phyloP scores from a whole-genome alignment of 352 stramenopile species.

The Globisporangium canariense region DNA sequence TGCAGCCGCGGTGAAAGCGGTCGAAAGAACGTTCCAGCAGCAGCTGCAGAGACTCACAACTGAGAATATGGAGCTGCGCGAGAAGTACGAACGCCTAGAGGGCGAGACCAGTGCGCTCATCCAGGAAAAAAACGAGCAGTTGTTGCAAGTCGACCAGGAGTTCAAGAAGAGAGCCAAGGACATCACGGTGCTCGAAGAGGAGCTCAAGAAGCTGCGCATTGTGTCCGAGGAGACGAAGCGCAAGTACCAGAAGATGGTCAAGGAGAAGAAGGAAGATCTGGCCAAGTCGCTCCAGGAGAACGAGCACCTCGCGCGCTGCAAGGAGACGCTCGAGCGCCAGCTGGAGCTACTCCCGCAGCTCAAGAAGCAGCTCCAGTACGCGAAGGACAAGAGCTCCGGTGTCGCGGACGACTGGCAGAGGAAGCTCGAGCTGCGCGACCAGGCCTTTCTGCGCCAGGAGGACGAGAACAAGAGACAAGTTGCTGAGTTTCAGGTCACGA shows the following conservation, averaged over 20 bases:
- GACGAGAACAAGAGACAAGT: constrained; percentile 40
- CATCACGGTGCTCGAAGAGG: constrained; percentile 21
- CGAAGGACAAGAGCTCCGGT: constrained; percentile 38
- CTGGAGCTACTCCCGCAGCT: constrained; percentile 47
- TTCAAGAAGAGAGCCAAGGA: constrained; percentile 24
- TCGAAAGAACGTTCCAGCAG: constrained; percentile 35
- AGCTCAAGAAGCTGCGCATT: constrained; percentile 31
- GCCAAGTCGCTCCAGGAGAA: constrained; percentile 51
- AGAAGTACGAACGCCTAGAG: constrained; percentile 22
- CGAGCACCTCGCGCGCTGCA: constrained; percentile 28
- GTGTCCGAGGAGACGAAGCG: constrained; percentile 25
- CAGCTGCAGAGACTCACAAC: constrained; percentile 27
- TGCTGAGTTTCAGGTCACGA: constrained; percentile 21
- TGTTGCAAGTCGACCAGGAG: constrained; percentile 20
- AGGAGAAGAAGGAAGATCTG: constrained; percentile 56
- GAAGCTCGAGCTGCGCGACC: constrained; percentile 34
- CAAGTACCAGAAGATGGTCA: constrained; percentile 43
- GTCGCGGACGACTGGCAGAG: constrained; percentile 33
- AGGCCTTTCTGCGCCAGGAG: constrained; percentile 56
- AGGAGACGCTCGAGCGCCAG: constrained; percentile 31
- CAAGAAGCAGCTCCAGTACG: constrained; percentile 44
- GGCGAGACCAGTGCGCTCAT: constrained; percentile 32
- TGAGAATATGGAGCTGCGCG: constrained; percentile 16
- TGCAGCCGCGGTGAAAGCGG: constrained; percentile 21
- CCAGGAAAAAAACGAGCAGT: constrained; percentile 16